Evolutionary conservation across 2,329 filamentous ascomycete species (phyloP), one percentile per base, ranked within the genome.

Genomic region (Pleomassaria siparia): DNA sequence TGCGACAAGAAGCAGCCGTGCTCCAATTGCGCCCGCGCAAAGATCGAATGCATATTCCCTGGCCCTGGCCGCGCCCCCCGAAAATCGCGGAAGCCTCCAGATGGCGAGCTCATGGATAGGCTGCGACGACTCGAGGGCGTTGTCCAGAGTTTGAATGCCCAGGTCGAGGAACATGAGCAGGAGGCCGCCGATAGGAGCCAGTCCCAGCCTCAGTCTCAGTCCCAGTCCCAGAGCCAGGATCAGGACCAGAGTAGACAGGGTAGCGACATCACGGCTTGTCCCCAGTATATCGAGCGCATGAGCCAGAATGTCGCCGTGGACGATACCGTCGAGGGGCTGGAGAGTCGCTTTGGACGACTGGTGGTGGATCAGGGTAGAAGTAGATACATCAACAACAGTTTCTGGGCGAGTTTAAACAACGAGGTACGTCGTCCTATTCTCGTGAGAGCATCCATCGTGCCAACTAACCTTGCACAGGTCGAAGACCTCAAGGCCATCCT

Each of bases 1-100:
- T 91, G 87, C 76, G 86, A 91, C 74, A 90, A 90, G 74, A 79
- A 82, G 60, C 83, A 88, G 75, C 85, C 87, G 13, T 91, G 87
- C 69, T 83, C 83, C 59, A 90, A 91, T 67, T 91, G 87, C 67
- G 80, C 81, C 33, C 82, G 85, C 54, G 85, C 85, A 32, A 74
- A 84, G 58, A 87, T 87, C 48, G 81, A 86, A 56, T 91, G 87
- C 67, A 74, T 89, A 40, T 91, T 88, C 63, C 87, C 87, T 1
- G 84, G 86, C 2, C 87, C 87, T 0, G 87, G 87, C 9, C 80
- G 87, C 46, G 86, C 87, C 5, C 87, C 86, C 9, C 78, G 87
- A 33, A 84, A 87, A 57, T 79, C 81, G 50, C 79, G 85, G 24
- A 87, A 86, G 62, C 80, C 86, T 37, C 81, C 82, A 5, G 86